Percentiles rank a stretch among this genome's conserved stretches.
Evolutionary conservation across 495 filamentous ascomycete species (phyloP).

Genomic region (Lasiosphaeria miniovina): DNA sequence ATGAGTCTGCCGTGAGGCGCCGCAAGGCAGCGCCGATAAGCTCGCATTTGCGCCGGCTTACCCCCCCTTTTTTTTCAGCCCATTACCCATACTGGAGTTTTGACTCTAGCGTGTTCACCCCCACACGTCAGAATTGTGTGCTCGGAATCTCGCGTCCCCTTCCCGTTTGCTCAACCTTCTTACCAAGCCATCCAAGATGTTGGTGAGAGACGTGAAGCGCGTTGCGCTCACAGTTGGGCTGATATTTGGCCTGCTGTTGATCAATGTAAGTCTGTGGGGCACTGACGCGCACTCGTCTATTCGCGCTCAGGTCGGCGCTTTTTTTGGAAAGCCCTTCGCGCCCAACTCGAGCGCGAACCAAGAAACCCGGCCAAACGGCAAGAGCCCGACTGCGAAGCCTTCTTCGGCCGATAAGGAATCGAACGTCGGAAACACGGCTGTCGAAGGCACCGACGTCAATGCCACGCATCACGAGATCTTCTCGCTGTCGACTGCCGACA

Average conservation of each 20-base stretch:
- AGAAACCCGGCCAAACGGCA: not conserved
- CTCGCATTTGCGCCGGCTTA: not conserved
- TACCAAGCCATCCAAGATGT: constrained; percentile 20
- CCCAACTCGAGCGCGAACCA: not conserved
- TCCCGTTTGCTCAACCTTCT: not conserved
- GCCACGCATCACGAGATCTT: constrained; percentile 36
- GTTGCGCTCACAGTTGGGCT: constrained; percentile 26
- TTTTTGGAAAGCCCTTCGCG: constrained; percentile 5
- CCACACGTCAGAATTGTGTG: not conserved
- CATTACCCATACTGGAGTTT: not conserved
- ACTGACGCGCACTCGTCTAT: constrained; percentile 2
- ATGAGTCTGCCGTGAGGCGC: no score
- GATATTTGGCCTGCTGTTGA: constrained; percentile 21
- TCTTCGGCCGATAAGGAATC: not conserved
- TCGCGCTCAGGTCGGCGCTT: constrained; percentile 9
- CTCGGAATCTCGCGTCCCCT: not conserved
- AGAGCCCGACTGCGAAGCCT: constrained; percentile 2
- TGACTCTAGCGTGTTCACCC: not conserved
- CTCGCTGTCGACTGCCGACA: constrained; percentile 40
- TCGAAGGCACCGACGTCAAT: not conserved
- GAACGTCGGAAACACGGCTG: no score
- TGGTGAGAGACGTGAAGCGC: constrained; percentile 33
- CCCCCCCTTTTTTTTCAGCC: no score
- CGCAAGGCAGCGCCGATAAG: no score
- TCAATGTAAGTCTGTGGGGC: constrained; percentile 26